Conservation (phyloP, 2,329 filamentous ascomycete genomes). For the Epichloe brachyelytri region DNA sequence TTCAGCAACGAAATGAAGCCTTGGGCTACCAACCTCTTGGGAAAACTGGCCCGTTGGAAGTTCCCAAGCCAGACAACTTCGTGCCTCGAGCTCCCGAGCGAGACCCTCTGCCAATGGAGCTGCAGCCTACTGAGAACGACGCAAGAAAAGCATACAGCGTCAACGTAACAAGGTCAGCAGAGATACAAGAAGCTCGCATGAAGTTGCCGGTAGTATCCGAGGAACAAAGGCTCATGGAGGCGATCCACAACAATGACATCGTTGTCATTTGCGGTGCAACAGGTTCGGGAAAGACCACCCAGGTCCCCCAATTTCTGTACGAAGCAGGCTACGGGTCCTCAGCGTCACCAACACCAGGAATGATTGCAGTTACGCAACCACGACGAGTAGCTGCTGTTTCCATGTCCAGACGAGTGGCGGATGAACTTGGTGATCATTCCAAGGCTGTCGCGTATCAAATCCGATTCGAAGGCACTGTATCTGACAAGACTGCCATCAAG, state of each 20-base stretch:
- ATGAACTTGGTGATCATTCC: constrained; percentile 71
- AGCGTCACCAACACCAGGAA: constrained; percentile 67
- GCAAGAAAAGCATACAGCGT: constrained; percentile 67
- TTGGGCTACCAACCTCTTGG: constrained; percentile 49
- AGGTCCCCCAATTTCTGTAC: constrained; percentile 90
- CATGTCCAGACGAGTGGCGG: constrained; percentile 83
- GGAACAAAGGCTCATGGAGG: constrained; percentile 97
- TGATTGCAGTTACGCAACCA: constrained; percentile 93
- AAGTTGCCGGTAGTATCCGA: constrained; percentile 84
- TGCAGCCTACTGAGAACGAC: constrained; percentile 46
- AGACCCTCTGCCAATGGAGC: constrained; percentile 56
- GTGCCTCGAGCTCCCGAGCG: constrained; percentile 53
- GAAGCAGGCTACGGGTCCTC: constrained; percentile 82
- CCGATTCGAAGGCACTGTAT: constrained; percentile 78
- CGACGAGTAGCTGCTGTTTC: constrained; percentile 90
- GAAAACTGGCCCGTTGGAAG: constrained; percentile 29
- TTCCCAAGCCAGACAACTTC: constrained; percentile 49
- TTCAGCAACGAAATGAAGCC: constrained; percentile 71
- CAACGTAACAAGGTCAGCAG: constrained; percentile 51
- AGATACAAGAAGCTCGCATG: constrained; percentile 66
- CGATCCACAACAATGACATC: constrained; percentile 79
- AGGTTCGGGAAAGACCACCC: constrained; percentile 94
- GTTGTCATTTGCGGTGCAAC: constrained; percentile 91
- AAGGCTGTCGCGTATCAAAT: constrained; percentile 83
- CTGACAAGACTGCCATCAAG: constrained; percentile 76